phyloP scores from a whole-genome alignment of 2,329 filamentous ascomycete genomes.

The Alternaria hordeiaustralica region DNA sequence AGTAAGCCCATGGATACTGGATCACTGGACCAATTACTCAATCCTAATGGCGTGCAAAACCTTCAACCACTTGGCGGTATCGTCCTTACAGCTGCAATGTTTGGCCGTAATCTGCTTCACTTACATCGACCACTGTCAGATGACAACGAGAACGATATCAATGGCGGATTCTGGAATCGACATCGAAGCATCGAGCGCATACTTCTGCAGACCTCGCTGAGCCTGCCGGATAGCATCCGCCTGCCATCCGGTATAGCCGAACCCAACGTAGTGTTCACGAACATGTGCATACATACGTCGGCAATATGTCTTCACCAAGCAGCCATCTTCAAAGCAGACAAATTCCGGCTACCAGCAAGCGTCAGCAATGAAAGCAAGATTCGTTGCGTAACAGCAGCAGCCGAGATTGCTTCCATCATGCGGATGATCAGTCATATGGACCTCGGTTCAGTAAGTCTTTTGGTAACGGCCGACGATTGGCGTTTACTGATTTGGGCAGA shows the following conservation, averaged over 20 bases:
- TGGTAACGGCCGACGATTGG: background rate
- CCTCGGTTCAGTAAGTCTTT: constrained; percentile 71
- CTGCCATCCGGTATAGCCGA: constrained; percentile 77
- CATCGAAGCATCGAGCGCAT: constrained; percentile 90
- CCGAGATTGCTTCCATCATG: constrained; percentile 95
- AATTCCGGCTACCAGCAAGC: constrained; percentile 76
- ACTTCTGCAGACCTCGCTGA: constrained; percentile 83
- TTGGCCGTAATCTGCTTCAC: constrained; percentile 89
- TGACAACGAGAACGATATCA: constrained; percentile 84
- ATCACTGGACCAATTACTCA: constrained; percentile 73
- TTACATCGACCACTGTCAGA: constrained; percentile 84
- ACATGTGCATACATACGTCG: constrained; percentile 96
- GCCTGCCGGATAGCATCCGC: constrained; percentile 80
- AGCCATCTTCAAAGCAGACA: constrained; percentile 96
- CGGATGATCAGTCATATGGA: constrained; percentile 92
- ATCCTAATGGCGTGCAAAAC: constrained; percentile 72
- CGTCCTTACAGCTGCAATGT: constrained; percentile 84
- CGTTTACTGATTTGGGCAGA: constrained; percentile 59
- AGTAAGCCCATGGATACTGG: constrained; percentile 76
- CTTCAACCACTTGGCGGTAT: constrained; percentile 82
- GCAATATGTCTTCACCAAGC: constrained; percentile 98
- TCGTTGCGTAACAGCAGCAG: constrained; percentile 89
- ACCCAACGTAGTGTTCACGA: constrained; percentile 88
- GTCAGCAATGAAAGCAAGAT: constrained; percentile 90
- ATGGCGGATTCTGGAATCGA: constrained; percentile 94